Conservation (phyloP, 129 eudicot species). For the Sambucus nigra region DNA sequence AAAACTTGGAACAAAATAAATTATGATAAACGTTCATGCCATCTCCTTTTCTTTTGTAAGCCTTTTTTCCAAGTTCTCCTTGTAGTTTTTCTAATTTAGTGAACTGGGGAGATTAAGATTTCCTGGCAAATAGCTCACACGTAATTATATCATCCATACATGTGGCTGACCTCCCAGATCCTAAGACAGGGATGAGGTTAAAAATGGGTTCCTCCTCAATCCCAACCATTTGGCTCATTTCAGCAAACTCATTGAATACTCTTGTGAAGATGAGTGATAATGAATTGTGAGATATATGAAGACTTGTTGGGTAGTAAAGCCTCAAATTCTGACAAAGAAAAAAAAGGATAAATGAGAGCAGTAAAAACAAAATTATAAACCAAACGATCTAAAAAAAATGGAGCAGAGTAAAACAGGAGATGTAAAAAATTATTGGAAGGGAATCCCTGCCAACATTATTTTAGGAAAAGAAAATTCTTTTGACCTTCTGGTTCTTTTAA, state of each 20-base stretch:
- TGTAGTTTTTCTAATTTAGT: neutral
- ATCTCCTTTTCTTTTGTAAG: neutral
- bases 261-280: constrained; percentile 36
- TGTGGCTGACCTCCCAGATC: constrained; percentile 51
- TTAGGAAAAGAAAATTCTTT: no score
- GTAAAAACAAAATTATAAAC: neutral
- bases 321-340: constrained; percentile 53
- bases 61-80: neutral
- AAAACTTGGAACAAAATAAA: no score
- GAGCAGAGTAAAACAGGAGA: no score
- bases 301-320: constrained; percentile 50
- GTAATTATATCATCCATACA: constrained; percentile 63
- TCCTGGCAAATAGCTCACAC: constrained; percentile 70
- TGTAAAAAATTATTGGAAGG: no score
- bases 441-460: no score
- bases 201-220: constrained; percentile 35
- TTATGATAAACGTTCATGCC: no score
- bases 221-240: constrained; percentile 24
- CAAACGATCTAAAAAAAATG: neutral
- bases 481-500: no score
- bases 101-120: constrained; percentile 18
- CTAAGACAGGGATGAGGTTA: constrained; percentile 69
- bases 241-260: constrained; percentile 49
- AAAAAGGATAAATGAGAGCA: neutral
- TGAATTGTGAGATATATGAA: constrained; percentile 34